Conservation (phyloP, 1,284 basidiomycete genomes). For the Thecaphora frezii region DNA sequence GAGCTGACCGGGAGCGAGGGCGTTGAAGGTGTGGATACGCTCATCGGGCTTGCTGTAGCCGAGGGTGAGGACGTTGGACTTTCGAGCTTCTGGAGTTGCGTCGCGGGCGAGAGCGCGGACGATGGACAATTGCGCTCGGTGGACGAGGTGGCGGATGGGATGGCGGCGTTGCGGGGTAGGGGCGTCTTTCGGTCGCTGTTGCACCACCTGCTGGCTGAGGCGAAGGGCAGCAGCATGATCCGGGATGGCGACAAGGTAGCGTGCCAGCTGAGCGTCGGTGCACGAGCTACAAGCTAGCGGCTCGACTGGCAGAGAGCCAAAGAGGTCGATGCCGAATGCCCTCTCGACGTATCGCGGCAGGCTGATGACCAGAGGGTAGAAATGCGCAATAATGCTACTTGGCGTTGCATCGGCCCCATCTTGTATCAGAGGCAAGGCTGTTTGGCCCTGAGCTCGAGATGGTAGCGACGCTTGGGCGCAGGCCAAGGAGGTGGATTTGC, state of each 20-base stretch:
- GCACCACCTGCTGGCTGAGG: background rate
- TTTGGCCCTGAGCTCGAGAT: no score
- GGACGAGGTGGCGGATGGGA: background rate
- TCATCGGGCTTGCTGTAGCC: constrained; percentile 69
- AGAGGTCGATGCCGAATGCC: no score
- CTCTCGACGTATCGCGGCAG: no score
- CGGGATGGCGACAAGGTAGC: background rate
- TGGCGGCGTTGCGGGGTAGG: background rate
- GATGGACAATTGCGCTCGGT: background rate
- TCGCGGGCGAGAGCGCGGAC: background rate
- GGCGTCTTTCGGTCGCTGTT: background rate
- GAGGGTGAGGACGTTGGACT: constrained; percentile 65
- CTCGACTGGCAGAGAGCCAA: no score
- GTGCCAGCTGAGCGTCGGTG: background rate
- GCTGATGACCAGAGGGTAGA: no score
- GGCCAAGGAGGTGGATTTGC: no score
- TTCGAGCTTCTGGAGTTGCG: background rate
- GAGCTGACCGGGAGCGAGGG: constrained; percentile 11
- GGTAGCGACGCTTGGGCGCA: no score
- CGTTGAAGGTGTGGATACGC: constrained; percentile 10
- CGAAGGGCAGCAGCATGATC: background rate
- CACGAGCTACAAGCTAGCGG: no score
- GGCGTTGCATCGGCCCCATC: no score
- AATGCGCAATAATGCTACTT: no score
- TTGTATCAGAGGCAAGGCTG: no score